These are phyloP conservation scores for Marasmius sp. DNA, from an alignment of 1,284 basidiomycete species.

Conservation along the genomic window DNA sequence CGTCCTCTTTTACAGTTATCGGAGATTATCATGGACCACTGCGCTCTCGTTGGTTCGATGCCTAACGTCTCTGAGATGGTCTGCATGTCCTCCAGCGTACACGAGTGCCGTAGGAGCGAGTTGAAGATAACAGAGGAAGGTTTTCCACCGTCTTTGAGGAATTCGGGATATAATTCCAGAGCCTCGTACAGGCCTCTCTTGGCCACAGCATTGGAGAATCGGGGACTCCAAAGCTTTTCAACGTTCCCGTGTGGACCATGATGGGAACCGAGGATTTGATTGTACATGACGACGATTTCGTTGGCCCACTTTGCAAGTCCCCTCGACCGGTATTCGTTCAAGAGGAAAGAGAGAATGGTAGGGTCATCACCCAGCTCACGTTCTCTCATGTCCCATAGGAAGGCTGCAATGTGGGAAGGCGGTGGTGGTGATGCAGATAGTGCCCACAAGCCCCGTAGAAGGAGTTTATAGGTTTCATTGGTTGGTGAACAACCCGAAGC, in stretches of 20 bases:
- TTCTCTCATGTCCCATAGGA: slow-evolving; percentile 47
- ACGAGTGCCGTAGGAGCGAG: slow-evolving; percentile 35
- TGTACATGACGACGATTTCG: slow-evolving; percentile 4
- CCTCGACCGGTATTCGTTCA: slow-evolving; percentile 40
- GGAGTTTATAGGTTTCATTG: slow-evolving; percentile 45
- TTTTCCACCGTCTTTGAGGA: slow-evolving; percentile 23
- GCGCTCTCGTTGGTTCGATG: slow-evolving; percentile 36
- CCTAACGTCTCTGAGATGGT: slow-evolving; percentile 41
- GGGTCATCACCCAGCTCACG: slow-evolving; percentile 44
- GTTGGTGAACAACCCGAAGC: slow-evolving; percentile 43
- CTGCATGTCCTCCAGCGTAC: slow-evolving; percentile 38
- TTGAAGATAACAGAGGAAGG: slow-evolving; percentile 33
- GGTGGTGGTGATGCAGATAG: slow-evolving; percentile 26
- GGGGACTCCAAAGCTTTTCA: slow-evolving; percentile 12
- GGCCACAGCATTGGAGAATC: slow-evolving; percentile 24
- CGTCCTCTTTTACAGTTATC: slow-evolving; percentile 42
- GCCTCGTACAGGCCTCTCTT: slow-evolving; percentile 27
- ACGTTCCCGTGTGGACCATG: neutral
- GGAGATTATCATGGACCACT: slow-evolving; percentile 53
- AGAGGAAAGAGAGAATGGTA: slow-evolving; percentile 39
- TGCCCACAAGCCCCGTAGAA: slow-evolving; percentile 42
- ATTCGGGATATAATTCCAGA: slow-evolving; percentile 22
- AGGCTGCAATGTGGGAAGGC: slow-evolving; percentile 33
- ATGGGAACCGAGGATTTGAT: slow-evolving; percentile 2
- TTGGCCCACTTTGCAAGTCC: slow-evolving; percentile 5